phyloP scores from a whole-genome alignment of 176 grass and related monocot genomes.

The Poa pratensis region DNA sequence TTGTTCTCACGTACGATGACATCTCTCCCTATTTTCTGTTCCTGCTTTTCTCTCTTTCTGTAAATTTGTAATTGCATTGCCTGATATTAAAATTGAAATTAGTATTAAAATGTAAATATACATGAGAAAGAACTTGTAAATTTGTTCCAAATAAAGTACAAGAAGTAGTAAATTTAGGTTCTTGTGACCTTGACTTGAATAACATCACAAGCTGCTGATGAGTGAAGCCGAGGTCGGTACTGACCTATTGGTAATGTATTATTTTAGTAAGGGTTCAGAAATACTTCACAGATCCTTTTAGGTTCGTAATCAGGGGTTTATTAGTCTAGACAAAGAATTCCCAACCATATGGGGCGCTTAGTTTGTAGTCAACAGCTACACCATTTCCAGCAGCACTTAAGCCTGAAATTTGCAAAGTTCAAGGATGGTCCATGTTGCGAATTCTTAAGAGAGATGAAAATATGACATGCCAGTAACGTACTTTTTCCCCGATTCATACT shows the following conservation, averaged over 20 bases:
- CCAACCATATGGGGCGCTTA: conserved; percentile 3
- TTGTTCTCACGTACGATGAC: conserved; percentile 64
- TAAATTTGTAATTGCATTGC: background rate
- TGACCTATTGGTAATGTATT: background rate
- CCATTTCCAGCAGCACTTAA: background rate
- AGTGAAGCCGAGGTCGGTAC: background rate
- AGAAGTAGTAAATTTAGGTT: conserved; percentile 6
- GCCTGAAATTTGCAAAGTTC: background rate
- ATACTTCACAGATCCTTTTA: background rate
- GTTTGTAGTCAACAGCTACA: background rate
- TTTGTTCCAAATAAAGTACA: background rate
- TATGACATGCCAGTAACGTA: conserved; percentile 5
- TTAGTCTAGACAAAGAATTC: background rate
- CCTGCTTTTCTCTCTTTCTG: background rate
- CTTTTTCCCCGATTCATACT: conserved; percentile 34
- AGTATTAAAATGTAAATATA: background rate
- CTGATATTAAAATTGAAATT: background rate
- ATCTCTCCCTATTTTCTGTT: background rate
- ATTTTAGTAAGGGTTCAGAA: background rate
- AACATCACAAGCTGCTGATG: background rate
- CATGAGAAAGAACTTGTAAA: background rate
- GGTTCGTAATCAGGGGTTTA: background rate
- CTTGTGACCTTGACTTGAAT: conserved; percentile 15
- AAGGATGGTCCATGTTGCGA: background rate
- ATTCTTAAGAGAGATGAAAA: background rate